These are phyloP conservation scores for Dictyostelium capitatum DNA, from an alignment of 78 protist species.

Conservation along the genomic window DNA sequence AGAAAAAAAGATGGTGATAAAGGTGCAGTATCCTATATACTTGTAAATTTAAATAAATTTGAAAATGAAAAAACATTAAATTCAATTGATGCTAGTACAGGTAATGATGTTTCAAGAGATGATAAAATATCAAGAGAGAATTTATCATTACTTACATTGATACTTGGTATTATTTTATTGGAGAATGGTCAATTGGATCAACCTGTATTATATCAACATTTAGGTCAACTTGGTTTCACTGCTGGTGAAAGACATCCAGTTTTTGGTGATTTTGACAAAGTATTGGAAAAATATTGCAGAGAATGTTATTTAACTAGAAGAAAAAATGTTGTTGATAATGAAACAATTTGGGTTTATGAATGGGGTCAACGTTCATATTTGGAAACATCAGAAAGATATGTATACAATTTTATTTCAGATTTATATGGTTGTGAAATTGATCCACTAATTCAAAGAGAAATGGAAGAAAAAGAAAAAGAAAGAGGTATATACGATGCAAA, in stretches of 20 bases:
- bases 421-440: slow-evolving; percentile 47
- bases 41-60: neutral
- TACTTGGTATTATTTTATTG: slow-evolving; percentile 4
- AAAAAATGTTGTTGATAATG: neutral
- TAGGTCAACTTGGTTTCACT: slow-evolving; percentile 23
- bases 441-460: slow-evolving; percentile 23
- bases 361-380: slow-evolving; percentile 23
- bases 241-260: slow-evolving; percentile 1
- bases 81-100: neutral
- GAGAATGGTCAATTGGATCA: slow-evolving; percentile 14
- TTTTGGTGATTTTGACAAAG: slow-evolving; percentile 59
- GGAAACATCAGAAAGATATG: slow-evolving; percentile 15
- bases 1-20: neutral
- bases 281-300: slow-evolving; percentile 20
- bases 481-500: neutral
- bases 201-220: neutral
- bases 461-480: slow-evolving; percentile 25
- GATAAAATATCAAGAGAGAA: neutral
- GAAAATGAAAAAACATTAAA: neutral
- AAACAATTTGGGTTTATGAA: neutral
- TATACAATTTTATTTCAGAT: neutral
- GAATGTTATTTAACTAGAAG: slow-evolving; percentile 15
- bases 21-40: neutral
- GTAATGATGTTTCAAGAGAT: neutral
- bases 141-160: slow-evolving; percentile 2